phyloP scores from a whole-genome alignment of 2,329 filamentous ascomycete species.

The Pseudogymnoascus sp. region DNA sequence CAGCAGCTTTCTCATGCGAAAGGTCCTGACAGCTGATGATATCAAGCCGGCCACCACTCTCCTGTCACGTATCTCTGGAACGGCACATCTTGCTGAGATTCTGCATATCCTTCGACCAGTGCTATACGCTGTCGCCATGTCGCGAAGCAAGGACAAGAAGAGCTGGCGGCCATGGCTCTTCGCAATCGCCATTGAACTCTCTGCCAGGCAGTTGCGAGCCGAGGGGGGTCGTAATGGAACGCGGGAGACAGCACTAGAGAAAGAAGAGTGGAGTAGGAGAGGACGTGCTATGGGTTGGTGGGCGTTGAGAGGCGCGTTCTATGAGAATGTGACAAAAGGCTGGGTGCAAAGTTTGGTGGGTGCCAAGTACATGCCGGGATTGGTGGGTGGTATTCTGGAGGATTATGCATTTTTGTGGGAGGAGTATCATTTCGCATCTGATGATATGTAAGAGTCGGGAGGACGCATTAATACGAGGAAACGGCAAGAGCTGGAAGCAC shows the following conservation, averaged over 20 bases:
- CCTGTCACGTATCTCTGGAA: slow-evolving; percentile 72
- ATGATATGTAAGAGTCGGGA: slow-evolving; percentile 7
- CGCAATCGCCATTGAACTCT: slow-evolving; percentile 77
- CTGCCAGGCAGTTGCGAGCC: slow-evolving; percentile 75
- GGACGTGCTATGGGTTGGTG: slow-evolving; percentile 94
- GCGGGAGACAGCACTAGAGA: slow-evolving; percentile 78
- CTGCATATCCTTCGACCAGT: slow-evolving; percentile 86
- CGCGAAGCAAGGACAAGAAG: slow-evolving; percentile 58
- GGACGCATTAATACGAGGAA: not conserved
- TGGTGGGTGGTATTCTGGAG: slow-evolving; percentile 79
- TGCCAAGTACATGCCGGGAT: slow-evolving; percentile 67
- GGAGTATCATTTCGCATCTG: slow-evolving; percentile 73
- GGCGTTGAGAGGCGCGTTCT: slow-evolving; percentile 93
- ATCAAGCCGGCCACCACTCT: slow-evolving; percentile 87
- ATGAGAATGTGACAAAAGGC: slow-evolving; percentile 80
- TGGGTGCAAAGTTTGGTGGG: slow-evolving; percentile 43
- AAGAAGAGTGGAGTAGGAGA: slow-evolving; percentile 80
- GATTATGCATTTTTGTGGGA: slow-evolving; percentile 99
- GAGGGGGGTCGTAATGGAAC: slow-evolving; percentile 32
- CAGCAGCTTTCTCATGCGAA: slow-evolving; percentile 76
- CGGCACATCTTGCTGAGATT: slow-evolving; percentile 72
- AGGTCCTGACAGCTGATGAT: slow-evolving; percentile 90
- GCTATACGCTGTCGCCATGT: slow-evolving; percentile 75
- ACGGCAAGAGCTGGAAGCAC: not conserved
- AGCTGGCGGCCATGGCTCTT: slow-evolving; percentile 91